Evolutionary conservation across 164 flowering plant species (phyloP).

Genomic region (Vitis riparia): DNA sequence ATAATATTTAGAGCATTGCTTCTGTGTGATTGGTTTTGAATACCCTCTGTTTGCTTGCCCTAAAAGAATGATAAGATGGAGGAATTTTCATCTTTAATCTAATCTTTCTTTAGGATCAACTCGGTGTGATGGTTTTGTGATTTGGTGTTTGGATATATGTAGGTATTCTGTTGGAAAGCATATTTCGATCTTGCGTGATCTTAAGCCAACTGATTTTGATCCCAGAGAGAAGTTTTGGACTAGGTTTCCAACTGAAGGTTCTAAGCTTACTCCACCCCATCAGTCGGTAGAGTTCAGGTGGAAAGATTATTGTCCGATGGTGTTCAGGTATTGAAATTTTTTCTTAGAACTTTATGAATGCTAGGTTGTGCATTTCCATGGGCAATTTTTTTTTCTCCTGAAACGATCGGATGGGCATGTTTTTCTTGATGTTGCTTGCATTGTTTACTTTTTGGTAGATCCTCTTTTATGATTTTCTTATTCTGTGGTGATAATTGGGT

Average conservation of each 20-base stretch:
- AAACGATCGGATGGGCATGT: background rate
- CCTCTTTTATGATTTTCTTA: background rate
- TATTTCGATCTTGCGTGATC: constrained; percentile 44
- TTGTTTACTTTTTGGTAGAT: no score
- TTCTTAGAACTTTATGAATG: background rate
- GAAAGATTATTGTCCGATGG: constrained; percentile 78
- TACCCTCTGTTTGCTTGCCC: no score
- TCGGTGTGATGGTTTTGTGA: background rate
- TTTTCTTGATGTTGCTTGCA: background rate
- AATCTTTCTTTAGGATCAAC: no score
- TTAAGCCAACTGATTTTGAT: constrained; percentile 59
- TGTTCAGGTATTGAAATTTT: constrained; percentile 48
- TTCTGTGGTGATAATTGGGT: constrained; percentile 1
- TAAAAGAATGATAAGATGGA: no score
- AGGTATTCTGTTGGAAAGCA: constrained; percentile 76
- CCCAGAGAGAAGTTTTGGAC: constrained; percentile 77
- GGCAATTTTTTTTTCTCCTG: background rate
- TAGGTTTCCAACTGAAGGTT: constrained; percentile 72
- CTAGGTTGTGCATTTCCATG: background rate
- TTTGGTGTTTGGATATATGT: constrained; percentile 12
- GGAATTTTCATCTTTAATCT: no score
- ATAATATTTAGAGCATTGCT: no score
- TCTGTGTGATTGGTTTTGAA: no score
- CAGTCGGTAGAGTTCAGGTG: constrained; percentile 65
- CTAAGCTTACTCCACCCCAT: constrained; percentile 70